Base-by-base conservation (phyloP, 768 basidiomycete genomes). In the Boletus barrowsii region DNA sequence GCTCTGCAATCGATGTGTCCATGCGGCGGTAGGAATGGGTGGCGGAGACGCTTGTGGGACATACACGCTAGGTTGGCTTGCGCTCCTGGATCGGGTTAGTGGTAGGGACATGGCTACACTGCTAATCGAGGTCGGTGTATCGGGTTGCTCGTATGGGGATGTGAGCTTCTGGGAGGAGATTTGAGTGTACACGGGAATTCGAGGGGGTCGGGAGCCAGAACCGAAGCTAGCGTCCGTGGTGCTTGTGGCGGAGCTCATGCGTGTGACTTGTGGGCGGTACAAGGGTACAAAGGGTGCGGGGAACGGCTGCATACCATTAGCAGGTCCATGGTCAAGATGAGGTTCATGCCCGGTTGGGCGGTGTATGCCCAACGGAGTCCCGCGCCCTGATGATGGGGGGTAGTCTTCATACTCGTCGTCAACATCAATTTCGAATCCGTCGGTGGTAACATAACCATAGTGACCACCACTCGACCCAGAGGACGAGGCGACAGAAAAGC, bases 321-420 rank as follows among this genome's bases (percentile, higher is more conserved):
- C 75, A 20, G 67, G 72, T 56, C 84, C 82, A 33, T 80, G 82
- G 48, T 85, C 83, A 8, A 78, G 68, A 11, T 82, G 83, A 75
- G 86, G 76, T 59, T 76, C 80, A 56, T 82, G 75, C n/a, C 81
- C 78, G 53, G 77, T 80, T 44, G 76, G 73, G 49, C 88, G 72
- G 37, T 88, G 81, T 14, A 75, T 73, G 10, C 82, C 81, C 51
- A 86, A 61, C 0, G 90, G 90, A 1, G 91, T 93, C 18, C 85
- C 88, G 3, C 90, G 82, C 14, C 90, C 89, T 7, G 86, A 86
- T 5, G 81, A 70, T 6, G 79, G 75, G 2, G 84, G 82, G 63
- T 87, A 87, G 57, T 92, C 91, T 64, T 93, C 91, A 53, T 77
- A 82, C 2, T 90, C 88, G 56, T 88, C 87, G 36, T 89, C 88